Evolutionary conservation across 2,329 filamentous ascomycete genomes (phyloP).

Genomic region (Emergomyces africanus): DNA sequence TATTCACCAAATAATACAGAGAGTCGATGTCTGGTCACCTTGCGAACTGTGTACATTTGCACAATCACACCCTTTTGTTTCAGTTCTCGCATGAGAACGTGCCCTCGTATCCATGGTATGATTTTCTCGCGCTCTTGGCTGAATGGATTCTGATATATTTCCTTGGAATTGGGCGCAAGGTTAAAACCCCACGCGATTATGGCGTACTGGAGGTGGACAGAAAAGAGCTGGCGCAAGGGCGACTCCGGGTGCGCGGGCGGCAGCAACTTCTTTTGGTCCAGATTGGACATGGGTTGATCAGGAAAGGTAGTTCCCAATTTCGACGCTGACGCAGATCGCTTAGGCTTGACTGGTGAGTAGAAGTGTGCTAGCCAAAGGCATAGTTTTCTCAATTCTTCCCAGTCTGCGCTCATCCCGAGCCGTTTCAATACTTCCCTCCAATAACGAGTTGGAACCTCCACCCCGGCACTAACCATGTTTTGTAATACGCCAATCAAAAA

Average conservation of each 20-base stretch:
- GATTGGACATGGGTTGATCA: not conserved
- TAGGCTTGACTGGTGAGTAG: slow-evolving; percentile 19
- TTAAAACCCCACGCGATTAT: slow-evolving; percentile 40
- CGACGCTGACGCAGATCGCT: not conserved
- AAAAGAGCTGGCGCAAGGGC: slow-evolving; percentile 31
- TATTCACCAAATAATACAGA: slow-evolving; percentile 24
- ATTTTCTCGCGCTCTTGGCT: slow-evolving; percentile 14
- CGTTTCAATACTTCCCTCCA: slow-evolving; percentile 50
- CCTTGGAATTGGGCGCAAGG: slow-evolving; percentile 15
- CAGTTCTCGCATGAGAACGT: slow-evolving; percentile 27
- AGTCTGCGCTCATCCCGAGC: slow-evolving; percentile 38
- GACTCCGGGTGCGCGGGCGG: slow-evolving; percentile 6
- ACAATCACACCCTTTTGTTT: slow-evolving; percentile 25
- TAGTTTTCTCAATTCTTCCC: slow-evolving; percentile 40
- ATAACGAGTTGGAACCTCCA: slow-evolving; percentile 27
- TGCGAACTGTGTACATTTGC: slow-evolving; percentile 16
- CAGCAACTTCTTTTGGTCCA: not conserved
- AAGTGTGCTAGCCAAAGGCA: slow-evolving; percentile 38
- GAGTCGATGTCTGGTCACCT: slow-evolving; percentile 25
- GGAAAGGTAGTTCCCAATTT: not conserved
- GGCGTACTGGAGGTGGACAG: slow-evolving; percentile 30
- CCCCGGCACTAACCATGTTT: slow-evolving; percentile 33
- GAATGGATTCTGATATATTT: slow-evolving; percentile 11
- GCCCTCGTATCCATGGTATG: slow-evolving; percentile 27
- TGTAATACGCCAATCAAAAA: slow-evolving; percentile 38